These are phyloP conservation scores for Neoarthrinium moseri DNA, from an alignment of 2,329 filamentous ascomycete genomes.

Conservation along the genomic window DNA sequence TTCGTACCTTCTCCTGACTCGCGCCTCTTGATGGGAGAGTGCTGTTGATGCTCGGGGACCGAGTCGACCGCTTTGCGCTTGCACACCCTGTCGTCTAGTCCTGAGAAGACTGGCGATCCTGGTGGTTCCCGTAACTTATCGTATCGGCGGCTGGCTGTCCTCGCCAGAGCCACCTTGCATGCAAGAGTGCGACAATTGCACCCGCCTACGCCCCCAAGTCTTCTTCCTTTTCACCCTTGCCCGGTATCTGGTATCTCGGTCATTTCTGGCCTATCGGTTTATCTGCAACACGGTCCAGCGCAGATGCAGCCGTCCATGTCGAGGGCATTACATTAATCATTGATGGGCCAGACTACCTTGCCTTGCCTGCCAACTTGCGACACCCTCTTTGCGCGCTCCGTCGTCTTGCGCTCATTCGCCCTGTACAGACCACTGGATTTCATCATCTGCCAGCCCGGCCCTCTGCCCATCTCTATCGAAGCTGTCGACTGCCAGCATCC, in stretches of 20 bases:
- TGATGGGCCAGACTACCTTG: too few species aligned
- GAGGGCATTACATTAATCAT: conserved; percentile 5
- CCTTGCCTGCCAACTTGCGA: too few species aligned
- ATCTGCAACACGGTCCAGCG: conserved; percentile 22
- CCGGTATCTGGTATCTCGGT: conserved; percentile 17
- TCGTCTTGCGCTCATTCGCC: background rate
- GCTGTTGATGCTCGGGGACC: too few species aligned
- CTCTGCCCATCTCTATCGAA: background rate
- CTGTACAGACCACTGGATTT: background rate
- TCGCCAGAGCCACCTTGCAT: background rate
- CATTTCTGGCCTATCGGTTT: conserved; percentile 27
- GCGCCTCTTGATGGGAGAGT: too few species aligned
- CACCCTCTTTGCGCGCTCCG: background rate
- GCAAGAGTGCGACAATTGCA: background rate
- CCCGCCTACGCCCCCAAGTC: background rate
- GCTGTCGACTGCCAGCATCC: background rate
- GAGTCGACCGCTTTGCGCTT: too few species aligned
- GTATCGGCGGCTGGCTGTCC: too few species aligned
- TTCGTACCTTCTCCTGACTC: too few species aligned
- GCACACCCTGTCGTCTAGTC: too few species aligned
- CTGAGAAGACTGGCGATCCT: too few species aligned
- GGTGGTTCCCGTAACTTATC: background rate
- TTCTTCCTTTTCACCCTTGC: background rate
- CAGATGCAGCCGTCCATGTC: background rate
- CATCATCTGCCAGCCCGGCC: background rate